These are phyloP conservation scores for Colletotrichum viniferum DNA, from an alignment of 2,329 filamentous ascomycete species.

Conservation along the genomic window DNA sequence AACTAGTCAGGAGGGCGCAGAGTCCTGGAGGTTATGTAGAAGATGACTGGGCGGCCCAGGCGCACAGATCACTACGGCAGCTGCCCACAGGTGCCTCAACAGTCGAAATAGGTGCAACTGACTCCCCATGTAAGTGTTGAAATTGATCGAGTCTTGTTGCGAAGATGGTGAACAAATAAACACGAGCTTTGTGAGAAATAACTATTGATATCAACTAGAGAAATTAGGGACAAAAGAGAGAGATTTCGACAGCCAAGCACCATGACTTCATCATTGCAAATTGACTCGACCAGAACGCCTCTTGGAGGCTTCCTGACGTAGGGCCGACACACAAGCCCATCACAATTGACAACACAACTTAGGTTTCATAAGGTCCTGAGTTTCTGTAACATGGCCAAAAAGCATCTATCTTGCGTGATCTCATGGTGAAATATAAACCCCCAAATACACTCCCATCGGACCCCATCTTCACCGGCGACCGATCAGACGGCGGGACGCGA, in stretches of 20 bases:
- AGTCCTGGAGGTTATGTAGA: neutral
- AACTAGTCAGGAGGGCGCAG: neutral
- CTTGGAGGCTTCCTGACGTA: neutral
- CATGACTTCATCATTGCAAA: neutral
- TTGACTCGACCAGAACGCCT: neutral
- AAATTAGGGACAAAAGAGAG: neutral
- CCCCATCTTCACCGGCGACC: neutral
- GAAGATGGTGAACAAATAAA: neutral
- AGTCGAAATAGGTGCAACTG: neutral
- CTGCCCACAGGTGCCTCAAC: rapidly evolving
- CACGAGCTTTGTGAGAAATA: neutral
- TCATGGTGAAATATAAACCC: neutral
- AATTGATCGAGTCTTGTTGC: neutral
- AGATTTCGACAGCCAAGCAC: neutral
- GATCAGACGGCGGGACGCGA: neutral
- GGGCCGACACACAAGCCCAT: neutral
- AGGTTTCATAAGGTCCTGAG: neutral
- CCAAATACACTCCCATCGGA: rapidly evolving
- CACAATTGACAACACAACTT: rapidly evolving
- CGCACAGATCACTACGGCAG: neutral
- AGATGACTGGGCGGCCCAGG: neutral
- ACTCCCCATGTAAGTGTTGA: neutral
- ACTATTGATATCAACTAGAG: neutral
- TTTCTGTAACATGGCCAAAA: neutral
- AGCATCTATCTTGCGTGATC: neutral